Percentiles rank a stretch among this genome's conserved stretches.
These are phyloP conservation scores for Xerocomus cyaneibrunnescens DNA, from an alignment of 1,284 basidiomycete genomes.

Conservation along the genomic window DNA sequence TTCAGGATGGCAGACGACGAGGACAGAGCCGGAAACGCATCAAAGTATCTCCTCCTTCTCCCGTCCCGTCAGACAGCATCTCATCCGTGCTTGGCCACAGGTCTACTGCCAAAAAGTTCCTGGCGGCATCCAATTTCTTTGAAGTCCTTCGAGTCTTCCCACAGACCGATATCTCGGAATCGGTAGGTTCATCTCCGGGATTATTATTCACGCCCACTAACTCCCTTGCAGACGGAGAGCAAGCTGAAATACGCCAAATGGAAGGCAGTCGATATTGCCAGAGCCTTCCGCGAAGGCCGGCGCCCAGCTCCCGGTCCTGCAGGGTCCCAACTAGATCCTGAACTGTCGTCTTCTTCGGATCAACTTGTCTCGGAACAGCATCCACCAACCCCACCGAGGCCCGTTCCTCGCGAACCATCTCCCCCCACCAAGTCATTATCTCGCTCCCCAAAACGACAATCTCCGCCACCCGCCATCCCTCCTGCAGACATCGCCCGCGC, in stretches of 20 bases:
- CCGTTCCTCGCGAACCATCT: conserved; percentile 23
- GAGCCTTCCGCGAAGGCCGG: conserved; percentile 84
- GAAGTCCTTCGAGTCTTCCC: conserved; percentile 81
- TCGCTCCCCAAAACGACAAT: conserved; percentile 26
- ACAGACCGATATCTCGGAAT: conserved; percentile 50
- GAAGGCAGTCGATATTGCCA: conserved; percentile 89
- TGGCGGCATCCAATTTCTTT: conserved; percentile 85
- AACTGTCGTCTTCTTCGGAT: conserved; percentile 24
- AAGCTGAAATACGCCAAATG: conserved; percentile 90
- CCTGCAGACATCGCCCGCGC: conserved; percentile 35
- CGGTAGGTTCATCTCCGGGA: conserved; percentile 34
- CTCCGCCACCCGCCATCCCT: conserved; percentile 31
- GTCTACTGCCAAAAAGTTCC: conserved; percentile 83
- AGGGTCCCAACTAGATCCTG: conserved; percentile 41
- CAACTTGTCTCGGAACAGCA: conserved; percentile 15
- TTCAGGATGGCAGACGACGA: conserved; percentile 91
- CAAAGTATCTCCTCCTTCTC: conserved; percentile 49
- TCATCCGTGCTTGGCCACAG: conserved; percentile 39
- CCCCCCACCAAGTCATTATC: conserved; percentile 15
- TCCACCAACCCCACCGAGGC: conserved; percentile 21
- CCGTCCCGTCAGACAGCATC: background rate
- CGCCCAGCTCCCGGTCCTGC: conserved; percentile 67
- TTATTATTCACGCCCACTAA: background rate
- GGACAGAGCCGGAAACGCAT: conserved; percentile 76
- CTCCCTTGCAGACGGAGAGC: conserved; percentile 54